A percentile compares a stretch with the other conserved stretches of the same genome.
These are phyloP conservation scores for Pythium guiyangense DNA, from an alignment of 352 stramenopile species.

Conservation along the genomic window DNA sequence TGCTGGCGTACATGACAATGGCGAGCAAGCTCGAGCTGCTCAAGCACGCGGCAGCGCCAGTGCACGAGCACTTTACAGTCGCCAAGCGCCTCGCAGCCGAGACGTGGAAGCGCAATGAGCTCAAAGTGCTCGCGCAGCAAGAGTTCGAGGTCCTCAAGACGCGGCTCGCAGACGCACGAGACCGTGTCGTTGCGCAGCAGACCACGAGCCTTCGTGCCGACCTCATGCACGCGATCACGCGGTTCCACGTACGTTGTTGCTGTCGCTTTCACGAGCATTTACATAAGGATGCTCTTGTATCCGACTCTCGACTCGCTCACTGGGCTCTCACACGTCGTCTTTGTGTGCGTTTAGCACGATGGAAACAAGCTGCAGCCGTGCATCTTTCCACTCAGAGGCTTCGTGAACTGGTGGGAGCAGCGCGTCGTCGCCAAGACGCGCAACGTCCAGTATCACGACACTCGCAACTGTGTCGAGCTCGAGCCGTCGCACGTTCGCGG, in stretches of 20 bases:
- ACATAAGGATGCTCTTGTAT: neutral
- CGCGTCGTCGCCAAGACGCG: slow-evolving; percentile 32
- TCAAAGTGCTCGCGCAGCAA: slow-evolving; percentile 38
- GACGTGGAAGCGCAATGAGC: slow-evolving; percentile 55
- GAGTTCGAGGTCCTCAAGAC: slow-evolving; percentile 56
- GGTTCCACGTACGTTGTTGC: slow-evolving; percentile 38
- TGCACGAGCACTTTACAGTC: slow-evolving; percentile 56
- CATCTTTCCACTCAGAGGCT: slow-evolving; percentile 55
- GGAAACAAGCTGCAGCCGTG: slow-evolving; percentile 37
- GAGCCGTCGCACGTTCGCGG: slow-evolving; percentile 14
- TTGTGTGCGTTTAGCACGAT: slow-evolving; percentile 30
- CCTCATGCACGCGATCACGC: slow-evolving; percentile 31
- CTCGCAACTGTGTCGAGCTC: slow-evolving; percentile 19
- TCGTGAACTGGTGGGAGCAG: slow-evolving; percentile 62
- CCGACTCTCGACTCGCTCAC: no score
- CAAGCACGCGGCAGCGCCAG: slow-evolving; percentile 37
- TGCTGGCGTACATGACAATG: slow-evolving; percentile 52
- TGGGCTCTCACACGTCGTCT: no score
- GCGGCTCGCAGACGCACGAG: slow-evolving; percentile 44
- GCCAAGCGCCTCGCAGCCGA: slow-evolving; percentile 40
- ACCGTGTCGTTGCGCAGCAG: slow-evolving; percentile 52
- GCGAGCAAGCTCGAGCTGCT: slow-evolving; percentile 63
- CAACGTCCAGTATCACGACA: slow-evolving; percentile 22
- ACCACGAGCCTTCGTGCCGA: slow-evolving; percentile 32
- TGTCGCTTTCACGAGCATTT: no score